Evolutionary conservation across 2,329 filamentous ascomycete species (phyloP).

Genomic region (Phialophora chinensis): DNA sequence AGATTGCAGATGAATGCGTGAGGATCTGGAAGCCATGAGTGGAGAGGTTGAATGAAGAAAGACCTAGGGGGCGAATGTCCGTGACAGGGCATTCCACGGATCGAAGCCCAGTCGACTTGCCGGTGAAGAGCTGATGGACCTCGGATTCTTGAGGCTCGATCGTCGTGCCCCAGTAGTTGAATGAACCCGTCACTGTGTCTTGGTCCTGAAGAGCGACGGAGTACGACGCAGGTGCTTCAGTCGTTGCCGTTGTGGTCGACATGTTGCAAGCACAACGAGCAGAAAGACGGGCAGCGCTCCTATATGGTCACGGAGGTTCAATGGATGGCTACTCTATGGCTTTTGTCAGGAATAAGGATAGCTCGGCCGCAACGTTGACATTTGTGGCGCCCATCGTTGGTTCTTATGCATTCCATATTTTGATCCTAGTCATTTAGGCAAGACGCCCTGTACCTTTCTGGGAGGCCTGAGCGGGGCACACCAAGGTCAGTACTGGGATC

Average conservation of each 20-base stretch:
- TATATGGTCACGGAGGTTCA: not conserved
- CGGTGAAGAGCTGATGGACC: slow-evolving; percentile 14
- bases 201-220: slow-evolving; percentile 6
- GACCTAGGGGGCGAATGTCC: slow-evolving; percentile 14
- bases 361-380: not conserved
- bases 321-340: not conserved
- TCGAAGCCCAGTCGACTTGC: slow-evolving; percentile 10
- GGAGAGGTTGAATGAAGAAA: slow-evolving; percentile 11
- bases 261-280: not conserved
- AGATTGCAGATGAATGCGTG: slow-evolving; percentile 16
- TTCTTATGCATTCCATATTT: not conserved
- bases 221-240: not conserved
- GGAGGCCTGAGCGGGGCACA: not conserved
- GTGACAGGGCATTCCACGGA: slow-evolving; percentile 16
- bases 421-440: not conserved
- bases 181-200: slow-evolving; percentile 4
- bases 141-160: slow-evolving; percentile 11
- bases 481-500: not conserved
- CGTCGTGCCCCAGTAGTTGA: slow-evolving; percentile 25
- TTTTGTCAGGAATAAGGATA: not conserved
- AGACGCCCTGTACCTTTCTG: not conserved
- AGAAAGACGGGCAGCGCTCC: not conserved
- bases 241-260: slow-evolving; percentile 9
- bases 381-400: not conserved
- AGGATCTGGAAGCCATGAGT: slow-evolving; percentile 21